A percentile compares a stretch with the other conserved stretches of the same genome.
These are phyloP conservation scores for Hypoxylon lenormandii DNA, from an alignment of 495 filamentous ascomycete genomes.

Conservation along the genomic window DNA sequence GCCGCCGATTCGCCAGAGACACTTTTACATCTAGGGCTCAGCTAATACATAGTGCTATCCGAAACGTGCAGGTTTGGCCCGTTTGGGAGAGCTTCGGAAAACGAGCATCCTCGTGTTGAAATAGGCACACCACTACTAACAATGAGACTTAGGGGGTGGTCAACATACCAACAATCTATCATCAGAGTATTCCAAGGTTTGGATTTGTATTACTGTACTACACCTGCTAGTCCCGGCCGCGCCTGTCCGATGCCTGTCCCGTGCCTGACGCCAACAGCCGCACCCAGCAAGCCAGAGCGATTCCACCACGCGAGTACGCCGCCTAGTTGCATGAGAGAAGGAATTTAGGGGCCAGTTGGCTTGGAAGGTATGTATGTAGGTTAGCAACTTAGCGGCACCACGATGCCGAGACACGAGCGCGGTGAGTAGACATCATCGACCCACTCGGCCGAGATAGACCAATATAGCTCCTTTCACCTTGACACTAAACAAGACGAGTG, in stretches of 20 bases:
- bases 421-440: constrained; percentile 13
- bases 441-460: constrained; percentile 8
- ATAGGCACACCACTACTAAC: constrained; percentile 6
- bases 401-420: constrained; percentile 21
- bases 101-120: constrained; percentile 14
- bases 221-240: constrained; percentile 20
- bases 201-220: not conserved
- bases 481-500: too few species aligned
- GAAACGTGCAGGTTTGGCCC: constrained; percentile 35
- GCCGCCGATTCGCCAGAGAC: constrained; percentile 20
- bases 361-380: constrained; percentile 8
- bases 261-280: constrained; percentile 8
- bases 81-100: constrained; percentile 21
- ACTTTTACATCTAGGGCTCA: constrained; percentile 27
- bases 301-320: constrained; percentile 17
- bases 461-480: too few species aligned
- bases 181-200: too few species aligned
- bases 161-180: too few species aligned
- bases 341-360: too few species aligned
- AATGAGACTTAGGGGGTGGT: not conserved
- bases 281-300: constrained; percentile 2
- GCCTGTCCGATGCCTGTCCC: too few species aligned
- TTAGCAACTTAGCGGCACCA: constrained; percentile 22
- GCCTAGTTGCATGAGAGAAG: constrained; percentile 20
- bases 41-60: not conserved